Percentiles rank a stretch among this genome's conserved stretches.
Evolutionary conservation across 306 rosid species (phyloP).

Genomic region (Herpetospermum pedunculosum): DNA sequence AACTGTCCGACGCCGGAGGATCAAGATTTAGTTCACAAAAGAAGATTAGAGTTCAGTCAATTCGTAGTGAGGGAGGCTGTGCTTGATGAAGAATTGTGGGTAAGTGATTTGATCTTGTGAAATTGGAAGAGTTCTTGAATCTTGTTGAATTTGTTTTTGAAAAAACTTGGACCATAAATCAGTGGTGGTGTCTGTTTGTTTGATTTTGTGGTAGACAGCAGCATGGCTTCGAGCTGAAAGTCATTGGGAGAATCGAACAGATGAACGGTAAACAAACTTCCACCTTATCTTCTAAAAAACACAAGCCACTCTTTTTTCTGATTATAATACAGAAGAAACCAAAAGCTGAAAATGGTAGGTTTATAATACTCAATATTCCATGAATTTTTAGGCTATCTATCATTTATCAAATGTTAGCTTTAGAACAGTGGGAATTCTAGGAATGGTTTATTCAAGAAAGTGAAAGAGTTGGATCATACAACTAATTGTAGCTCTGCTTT

Average conservation of each 20-base stretch:
- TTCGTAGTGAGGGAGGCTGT: slow-evolving; percentile 65
- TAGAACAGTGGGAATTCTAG: neutral
- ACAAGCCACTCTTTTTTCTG: neutral
- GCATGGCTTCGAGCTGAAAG: slow-evolving; percentile 94
- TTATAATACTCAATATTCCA: neutral
- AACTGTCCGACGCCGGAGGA: slow-evolving; percentile 45
- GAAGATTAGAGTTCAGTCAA: slow-evolving; percentile 40
- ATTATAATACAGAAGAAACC: neutral
- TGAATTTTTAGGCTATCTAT: too few species aligned
- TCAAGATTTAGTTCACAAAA: slow-evolving; percentile 28
- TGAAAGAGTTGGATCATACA: slow-evolving; percentile 13
- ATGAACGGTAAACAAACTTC: slow-evolving; percentile 43
- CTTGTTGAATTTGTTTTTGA: too few species aligned
- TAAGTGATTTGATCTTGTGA: slow-evolving; percentile 22
- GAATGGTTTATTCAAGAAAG: too few species aligned
- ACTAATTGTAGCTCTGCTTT: slow-evolving; percentile 33
- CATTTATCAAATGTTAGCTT: too few species aligned
- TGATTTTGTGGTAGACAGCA: slow-evolving; percentile 77
- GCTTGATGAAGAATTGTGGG: slow-evolving; percentile 92
- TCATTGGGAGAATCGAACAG: slow-evolving; percentile 59
- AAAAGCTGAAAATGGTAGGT: neutral
- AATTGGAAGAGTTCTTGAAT: too few species aligned
- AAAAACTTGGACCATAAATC: slow-evolving; percentile 1
- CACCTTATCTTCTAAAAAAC: neutral
- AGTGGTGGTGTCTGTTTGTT: slow-evolving; percentile 13